Conservation (phyloP, 2,329 filamentous ascomycete genomes). For the Teratosphaeria epicoccoides region DNA sequence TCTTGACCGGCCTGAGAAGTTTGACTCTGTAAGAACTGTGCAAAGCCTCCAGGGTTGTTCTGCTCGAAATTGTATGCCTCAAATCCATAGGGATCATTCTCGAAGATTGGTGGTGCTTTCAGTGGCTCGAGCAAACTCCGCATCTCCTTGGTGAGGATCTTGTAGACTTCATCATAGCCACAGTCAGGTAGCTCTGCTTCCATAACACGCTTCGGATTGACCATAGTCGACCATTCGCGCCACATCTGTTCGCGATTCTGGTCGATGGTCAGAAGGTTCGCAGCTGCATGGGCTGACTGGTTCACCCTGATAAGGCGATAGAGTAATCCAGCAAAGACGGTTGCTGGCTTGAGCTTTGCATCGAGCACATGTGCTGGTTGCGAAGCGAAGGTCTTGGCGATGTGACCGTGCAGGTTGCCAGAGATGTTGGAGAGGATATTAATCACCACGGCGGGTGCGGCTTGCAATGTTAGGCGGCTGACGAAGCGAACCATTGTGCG, state of each 20-base stretch:
- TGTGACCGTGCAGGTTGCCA: constrained; percentile 66
- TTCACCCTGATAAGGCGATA: constrained; percentile 86
- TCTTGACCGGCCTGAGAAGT: constrained; percentile 5
- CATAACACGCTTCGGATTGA: constrained; percentile 47
- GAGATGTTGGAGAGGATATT: constrained; percentile 82
- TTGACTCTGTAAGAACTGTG: constrained; percentile 29
- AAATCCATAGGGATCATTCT: constrained; percentile 30
- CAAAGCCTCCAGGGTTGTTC: constrained; percentile 27
- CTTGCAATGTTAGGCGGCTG: constrained; percentile 77
- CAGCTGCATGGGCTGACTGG: constrained; percentile 82
- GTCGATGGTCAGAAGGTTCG: constrained; percentile 80
- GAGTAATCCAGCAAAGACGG: constrained; percentile 75
- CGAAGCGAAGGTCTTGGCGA: constrained; percentile 72
- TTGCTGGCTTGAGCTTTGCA: constrained; percentile 79
- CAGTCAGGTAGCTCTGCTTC: constrained; percentile 47
- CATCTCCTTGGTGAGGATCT: constrained; percentile 50
- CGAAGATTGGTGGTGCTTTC: constrained; percentile 29
- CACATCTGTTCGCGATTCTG: constrained; percentile 94
- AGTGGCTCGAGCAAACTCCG: constrained; percentile 60
- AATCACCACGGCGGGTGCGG: constrained; percentile 77
- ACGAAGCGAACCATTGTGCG: constrained; percentile 94
- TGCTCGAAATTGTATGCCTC: constrained; percentile 17
- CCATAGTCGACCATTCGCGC: constrained; percentile 66
- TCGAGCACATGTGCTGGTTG: constrained; percentile 77
- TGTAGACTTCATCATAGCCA: constrained; percentile 46